Base-by-base conservation (phyloP, 2,329 filamentous ascomycete genomes). In the Ophiostoma pallidulum region DNA sequence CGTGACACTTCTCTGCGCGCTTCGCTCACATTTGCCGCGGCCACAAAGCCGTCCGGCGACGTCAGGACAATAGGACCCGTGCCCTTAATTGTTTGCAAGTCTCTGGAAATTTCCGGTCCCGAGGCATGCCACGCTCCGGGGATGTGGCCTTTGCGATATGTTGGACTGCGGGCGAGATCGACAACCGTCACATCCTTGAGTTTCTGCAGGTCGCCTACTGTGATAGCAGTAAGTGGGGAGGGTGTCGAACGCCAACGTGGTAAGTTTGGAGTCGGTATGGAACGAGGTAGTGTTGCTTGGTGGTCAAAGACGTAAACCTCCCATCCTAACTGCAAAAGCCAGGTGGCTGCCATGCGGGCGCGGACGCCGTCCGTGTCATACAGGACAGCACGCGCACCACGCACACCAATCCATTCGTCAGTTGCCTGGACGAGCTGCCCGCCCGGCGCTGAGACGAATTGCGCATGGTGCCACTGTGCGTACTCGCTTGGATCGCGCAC, bases 331-430 rank as follows among this genome's bases (percentile, higher is more conserved):
- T 49, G 47, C 14, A 41, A 19, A 4, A 49, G 22, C 47, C 47
- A 49, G 1, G 29, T 24, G 12, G 47, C 47, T 0, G 47, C 16
- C 47, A 49, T 49, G 3, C 47, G 47, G 2, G 47, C 41, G 2
- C 47, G 41, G 16, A 49, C 47, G 10, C 47, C 47, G 16, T 49
- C 47, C 2, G 47, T 49, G 18, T 49, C 47, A n/a, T 45, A 49
- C 8, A 49, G 12, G 10, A 49, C 47, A 1, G 29, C 40, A 2
- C 41, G 47, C 8, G 47, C 47, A 1, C 47, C 47, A 1, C 47
- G 36, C 4, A 49, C 41, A 3, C 41, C 47, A 3, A 45, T 32
- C 47, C 47, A 49, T n/a, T 49, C 47, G 41, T 49, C 47, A 0
- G 47, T 49, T 1, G 47, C 41, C 20, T 49, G 47, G 12, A 49